Evolutionary conservation across 371 early-diverging fungal species (phyloP), one percentile per base, ranked within the genome.

Genomic region (Rhizomucor miehei): DNA sequence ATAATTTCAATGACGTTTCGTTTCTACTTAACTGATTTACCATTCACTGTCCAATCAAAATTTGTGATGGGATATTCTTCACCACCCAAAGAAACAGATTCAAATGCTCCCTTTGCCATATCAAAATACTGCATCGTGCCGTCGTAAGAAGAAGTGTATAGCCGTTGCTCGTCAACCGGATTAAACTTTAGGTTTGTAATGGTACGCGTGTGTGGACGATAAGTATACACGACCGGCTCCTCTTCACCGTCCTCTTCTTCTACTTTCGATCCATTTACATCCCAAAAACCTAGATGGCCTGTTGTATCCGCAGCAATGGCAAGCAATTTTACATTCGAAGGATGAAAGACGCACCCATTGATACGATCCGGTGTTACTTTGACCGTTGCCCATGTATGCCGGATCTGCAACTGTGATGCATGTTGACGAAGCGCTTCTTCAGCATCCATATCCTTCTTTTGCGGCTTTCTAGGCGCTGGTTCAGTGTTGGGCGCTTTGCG

Each of bases 251-350:
- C 63, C 12, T 72, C 79, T 2, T 73, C 74, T n/a, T 80, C 73
- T 51, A 71, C 62, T 10, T 65, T 60, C 19, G 53, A 52, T 19
- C 69, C 69, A 17, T 77, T 66, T 41, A 87, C 63, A 47, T 87
- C 82, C 87, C 87, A 89, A 48, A 90, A 82, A 2, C 84, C 82
- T 9, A 90, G 59, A 39, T 75, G 65, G 12, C 91, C 91, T 3
- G 65, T 62, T 23, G 80, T 77, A 59, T 86, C 87, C 0, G 85
- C 82, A 9, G 79, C 85, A 51, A 79, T 77, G 2, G 72, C 83
- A 19, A 90, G 51, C 6, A 87, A 20, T 52, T 84, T 86, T 36
- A 68, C 68, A 12, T 49, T 62, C 37, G 79, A 78, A 44, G 88
- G 89, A 59, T 90, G 88, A 16, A 88, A 70, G 74, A 67, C 47